These are phyloP conservation scores for Hygrocybe coccinea DNA, from an alignment of 768 basidiomycete species.

Conservation along the genomic window DNA sequence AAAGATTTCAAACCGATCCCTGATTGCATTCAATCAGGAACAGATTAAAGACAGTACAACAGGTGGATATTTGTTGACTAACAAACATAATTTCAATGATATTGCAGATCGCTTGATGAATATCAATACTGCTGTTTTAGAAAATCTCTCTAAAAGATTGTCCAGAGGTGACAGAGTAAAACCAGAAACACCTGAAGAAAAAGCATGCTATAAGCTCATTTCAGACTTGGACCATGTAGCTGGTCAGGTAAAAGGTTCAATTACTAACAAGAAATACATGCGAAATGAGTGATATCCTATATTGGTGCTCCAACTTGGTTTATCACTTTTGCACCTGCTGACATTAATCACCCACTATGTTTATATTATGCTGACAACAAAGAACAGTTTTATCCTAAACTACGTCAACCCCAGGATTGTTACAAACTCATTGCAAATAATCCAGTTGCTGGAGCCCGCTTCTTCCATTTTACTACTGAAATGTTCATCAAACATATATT, in stretches of 20 bases:
- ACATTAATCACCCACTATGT: constrained; percentile 33
- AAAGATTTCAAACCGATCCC: constrained; percentile 33
- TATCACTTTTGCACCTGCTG: too few species aligned
- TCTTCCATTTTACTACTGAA: constrained; percentile 23
- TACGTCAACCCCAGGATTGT: constrained; percentile 8
- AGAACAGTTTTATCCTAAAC: constrained; percentile 12
- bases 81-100: constrained; percentile 22
- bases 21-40: constrained; percentile 38
- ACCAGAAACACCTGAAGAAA: constrained; percentile 30
- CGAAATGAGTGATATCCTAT: constrained; percentile 20
- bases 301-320: constrained; percentile 22
- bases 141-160: constrained; percentile 17
- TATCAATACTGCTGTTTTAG: constrained; percentile 21
- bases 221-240: constrained; percentile 34
- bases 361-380: constrained; percentile 26
- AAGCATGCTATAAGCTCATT: constrained; percentile 31
- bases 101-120: constrained; percentile 20
- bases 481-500: constrained; percentile 25
- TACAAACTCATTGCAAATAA: constrained; percentile 23
- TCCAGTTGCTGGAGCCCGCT: constrained; percentile 27
- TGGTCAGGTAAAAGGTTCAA: constrained; percentile 27
- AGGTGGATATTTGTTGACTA: constrained; percentile 26
- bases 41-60: constrained; percentile 30
- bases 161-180: constrained; percentile 20
- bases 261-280: constrained; percentile 22